A percentile compares a stretch with the other conserved stretches of the same genome.
Conservation (phyloP, 108 stramenopile species). For the Epipyxis sp. region DNA sequence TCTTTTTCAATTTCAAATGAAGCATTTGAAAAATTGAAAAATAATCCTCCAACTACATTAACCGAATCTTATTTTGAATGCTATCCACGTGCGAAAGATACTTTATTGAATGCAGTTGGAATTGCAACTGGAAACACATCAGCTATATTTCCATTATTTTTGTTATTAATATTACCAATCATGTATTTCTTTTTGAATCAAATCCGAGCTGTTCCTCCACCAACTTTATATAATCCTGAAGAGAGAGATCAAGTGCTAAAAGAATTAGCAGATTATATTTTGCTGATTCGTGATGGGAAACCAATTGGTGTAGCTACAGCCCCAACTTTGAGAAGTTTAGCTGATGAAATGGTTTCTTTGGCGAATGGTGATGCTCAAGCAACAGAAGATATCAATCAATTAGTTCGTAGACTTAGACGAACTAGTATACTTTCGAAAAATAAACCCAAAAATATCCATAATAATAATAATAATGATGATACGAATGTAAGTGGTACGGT, state of each 20-base stretch:
- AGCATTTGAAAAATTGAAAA: too few relatives aligned
- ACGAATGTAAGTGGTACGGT: too few relatives aligned
- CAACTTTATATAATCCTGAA: neutral
- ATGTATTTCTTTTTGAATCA: neutral
- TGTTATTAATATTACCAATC: neutral
- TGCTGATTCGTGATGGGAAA: neutral
- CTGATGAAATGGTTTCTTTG: too few relatives aligned
- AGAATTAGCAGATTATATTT: neutral
- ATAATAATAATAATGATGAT: too few relatives aligned
- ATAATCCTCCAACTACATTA: too few relatives aligned
- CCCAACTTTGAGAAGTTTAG: too few relatives aligned
- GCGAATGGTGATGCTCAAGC: too few relatives aligned
- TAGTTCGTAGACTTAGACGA: too few relatives aligned
- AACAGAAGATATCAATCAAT: too few relatives aligned
- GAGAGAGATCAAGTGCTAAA: neutral
- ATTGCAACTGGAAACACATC: neutral
- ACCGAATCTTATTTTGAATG: neutral
- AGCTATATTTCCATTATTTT: neutral
- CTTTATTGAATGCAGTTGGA: neutral
- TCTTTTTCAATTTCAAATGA: neutral
- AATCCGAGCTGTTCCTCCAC: neutral
- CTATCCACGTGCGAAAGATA: neutral
- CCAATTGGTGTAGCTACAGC: too few relatives aligned
- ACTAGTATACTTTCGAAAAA: too few relatives aligned
- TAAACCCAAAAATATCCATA: too few relatives aligned